These are phyloP conservation scores for Cryptosporidium ubiquitum DNA, from an alignment of 169 alveolate genomes.

Conservation along the genomic window DNA sequence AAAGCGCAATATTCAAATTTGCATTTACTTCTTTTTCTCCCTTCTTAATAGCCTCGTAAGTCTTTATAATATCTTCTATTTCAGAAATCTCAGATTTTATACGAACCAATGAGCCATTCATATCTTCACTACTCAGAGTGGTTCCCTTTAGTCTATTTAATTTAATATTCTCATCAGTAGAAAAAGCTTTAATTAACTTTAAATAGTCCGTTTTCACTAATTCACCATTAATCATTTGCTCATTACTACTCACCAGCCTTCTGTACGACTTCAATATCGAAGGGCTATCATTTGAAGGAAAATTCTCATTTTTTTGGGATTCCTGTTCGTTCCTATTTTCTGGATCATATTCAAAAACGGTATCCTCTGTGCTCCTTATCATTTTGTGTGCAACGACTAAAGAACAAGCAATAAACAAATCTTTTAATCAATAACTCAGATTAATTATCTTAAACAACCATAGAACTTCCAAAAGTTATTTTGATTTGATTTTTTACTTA, in stretches of 20 bases:
- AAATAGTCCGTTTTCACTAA: slow-evolving; percentile 44
- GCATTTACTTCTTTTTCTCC: not conserved
- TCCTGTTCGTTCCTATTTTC: slow-evolving; percentile 7
- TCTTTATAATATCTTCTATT: slow-evolving; percentile 26
- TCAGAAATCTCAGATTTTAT: slow-evolving; percentile 61
- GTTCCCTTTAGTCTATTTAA: slow-evolving; percentile 18
- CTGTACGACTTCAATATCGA: slow-evolving; percentile 14
- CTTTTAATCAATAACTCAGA: not conserved
- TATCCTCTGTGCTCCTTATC: slow-evolving; percentile 55
- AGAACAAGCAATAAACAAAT: not conserved
- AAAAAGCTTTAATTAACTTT: slow-evolving; percentile 39
- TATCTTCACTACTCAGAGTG: not conserved
- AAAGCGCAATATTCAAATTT: slow-evolving; percentile 21
- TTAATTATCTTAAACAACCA: not conserved
- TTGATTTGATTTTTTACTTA: not conserved
- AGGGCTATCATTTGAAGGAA: not conserved
- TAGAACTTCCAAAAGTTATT: not conserved
- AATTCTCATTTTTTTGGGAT: not conserved
- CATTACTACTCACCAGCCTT: slow-evolving; percentile 7
- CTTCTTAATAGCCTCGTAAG: slow-evolving; percentile 25
- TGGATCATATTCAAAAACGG: slow-evolving; percentile 74
- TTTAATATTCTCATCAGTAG: slow-evolving; percentile 39
- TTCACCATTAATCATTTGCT: slow-evolving; percentile 51
- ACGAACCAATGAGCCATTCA: slow-evolving; percentile 50
- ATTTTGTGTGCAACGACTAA: slow-evolving; percentile 48